Evolutionary conservation across 2,329 filamentous ascomycete genomes (phyloP), one percentile per base, ranked within the genome.

Genomic region (Shiraia bambusicola): DNA sequence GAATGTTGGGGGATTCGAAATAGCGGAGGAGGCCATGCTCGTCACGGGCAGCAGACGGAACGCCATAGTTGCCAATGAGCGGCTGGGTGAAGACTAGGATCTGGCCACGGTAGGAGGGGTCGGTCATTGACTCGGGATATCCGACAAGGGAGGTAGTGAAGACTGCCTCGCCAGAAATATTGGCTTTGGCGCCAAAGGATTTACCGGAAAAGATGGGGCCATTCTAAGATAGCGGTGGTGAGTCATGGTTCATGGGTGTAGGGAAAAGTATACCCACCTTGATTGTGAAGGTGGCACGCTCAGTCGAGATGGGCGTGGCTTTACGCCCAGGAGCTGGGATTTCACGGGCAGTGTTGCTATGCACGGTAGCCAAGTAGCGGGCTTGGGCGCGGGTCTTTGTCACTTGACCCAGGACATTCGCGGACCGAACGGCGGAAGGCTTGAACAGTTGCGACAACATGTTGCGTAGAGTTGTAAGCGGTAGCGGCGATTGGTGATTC

Each of bases 81-180:
- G 93, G 93, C 71, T 96, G 91, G 55, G 93, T 98, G 78, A 97
- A 96, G 72, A 97, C 92, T 59, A 98, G 79, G 58, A 98, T 97
- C 77, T 98, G 93, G 56, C 93, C 82, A 56, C 82, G 81, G 69
- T 85, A 85, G 42, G 82, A 84, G 10, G 82, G 82, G 55, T 84
- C 82, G 63, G 81, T 83, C 75, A 85, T 75, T 32, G 81, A 96
- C 77, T 98, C 93, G 57, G 93, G 93, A 71, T 98, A 98, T 63
- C 93, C 93, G 45, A 98, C 93, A 41, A 97, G 83, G 16, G 92
- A 96, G 47, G 93, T 97, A 50, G 93, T 97, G 78, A 98, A 98
- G 69, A 97, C 93, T 32, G 93, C 93, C 77, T 98, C 93, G 59
- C 93, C 93, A 51, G 91, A 95, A 67, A 97, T 88, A 79, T 96